A percentile compares a stretch with the other conserved stretches of the same genome.
These are phyloP conservation scores for Pisolithus tinctorius DNA, from an alignment of 768 basidiomycete species.

Conservation along the genomic window DNA sequence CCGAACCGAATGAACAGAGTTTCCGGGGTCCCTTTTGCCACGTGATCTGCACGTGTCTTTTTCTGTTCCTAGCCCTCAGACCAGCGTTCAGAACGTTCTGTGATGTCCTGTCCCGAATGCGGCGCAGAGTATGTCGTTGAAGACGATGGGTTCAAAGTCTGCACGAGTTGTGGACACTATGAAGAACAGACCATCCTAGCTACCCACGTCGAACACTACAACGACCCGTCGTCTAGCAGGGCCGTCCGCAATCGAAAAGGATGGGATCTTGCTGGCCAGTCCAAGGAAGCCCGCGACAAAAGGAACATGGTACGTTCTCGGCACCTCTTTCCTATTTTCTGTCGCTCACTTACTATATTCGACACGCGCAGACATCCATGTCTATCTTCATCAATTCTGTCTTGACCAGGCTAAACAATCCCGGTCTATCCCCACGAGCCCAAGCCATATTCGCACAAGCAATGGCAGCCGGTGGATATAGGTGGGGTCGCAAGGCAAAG, in stretches of 20 bases:
- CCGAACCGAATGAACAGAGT: slow-evolving; percentile 13
- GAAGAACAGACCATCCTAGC: slow-evolving; percentile 58
- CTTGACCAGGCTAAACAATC: slow-evolving; percentile 48
- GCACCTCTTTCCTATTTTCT: slow-evolving; percentile 7
- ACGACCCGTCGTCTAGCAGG: slow-evolving; percentile 38
- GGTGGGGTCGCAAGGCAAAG: slow-evolving; percentile 71
- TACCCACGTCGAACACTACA: slow-evolving; percentile 33
- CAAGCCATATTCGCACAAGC: slow-evolving; percentile 63
- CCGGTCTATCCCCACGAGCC: slow-evolving; percentile 63
- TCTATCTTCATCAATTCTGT: slow-evolving; percentile 56
- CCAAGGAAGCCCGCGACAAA: slow-evolving; percentile 56
- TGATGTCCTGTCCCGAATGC: slow-evolving; percentile 44
- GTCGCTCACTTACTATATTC: slow-evolving; percentile 8
- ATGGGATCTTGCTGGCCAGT: slow-evolving; percentile 61
- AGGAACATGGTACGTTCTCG: slow-evolving; percentile 50
- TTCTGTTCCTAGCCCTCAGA: neutral
- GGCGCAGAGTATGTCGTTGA: slow-evolving; percentile 46
- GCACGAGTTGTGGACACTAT: slow-evolving; percentile 59
- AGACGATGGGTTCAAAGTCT: slow-evolving; percentile 56
- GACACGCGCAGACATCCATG: slow-evolving; percentile 47
- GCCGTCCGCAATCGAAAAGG: slow-evolving; percentile 43
- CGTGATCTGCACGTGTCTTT: slow-evolving; percentile 1
- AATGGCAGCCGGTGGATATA: slow-evolving; percentile 49
- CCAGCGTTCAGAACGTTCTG: too few species aligned
- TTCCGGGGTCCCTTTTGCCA: slow-evolving; percentile 15